Conservation (phyloP, 331 rosid genomes). For the Telfairia occidentalis region DNA sequence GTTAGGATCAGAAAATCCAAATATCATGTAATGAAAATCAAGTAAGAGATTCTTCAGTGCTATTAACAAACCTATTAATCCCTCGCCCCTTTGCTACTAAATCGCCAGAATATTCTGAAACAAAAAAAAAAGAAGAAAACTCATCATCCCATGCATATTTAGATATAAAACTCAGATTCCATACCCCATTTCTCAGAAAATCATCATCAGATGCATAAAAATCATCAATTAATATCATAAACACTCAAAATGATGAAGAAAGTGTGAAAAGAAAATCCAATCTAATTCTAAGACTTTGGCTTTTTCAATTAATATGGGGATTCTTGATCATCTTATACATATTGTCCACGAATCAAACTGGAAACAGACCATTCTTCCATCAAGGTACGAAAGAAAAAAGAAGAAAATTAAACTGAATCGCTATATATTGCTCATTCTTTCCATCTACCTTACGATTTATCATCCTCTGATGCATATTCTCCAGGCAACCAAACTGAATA, state of each 20-base stretch:
- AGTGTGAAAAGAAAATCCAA: background rate
- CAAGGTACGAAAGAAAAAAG: background rate
- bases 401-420: background rate
- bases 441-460: background rate
- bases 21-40: background rate
- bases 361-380: background rate
- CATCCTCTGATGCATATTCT: background rate
- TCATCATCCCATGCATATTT: background rate
- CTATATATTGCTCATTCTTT: background rate
- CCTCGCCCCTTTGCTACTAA: constrained; percentile 23
- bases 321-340: background rate
- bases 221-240: background rate
- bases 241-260: background rate
- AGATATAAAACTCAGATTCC: background rate
- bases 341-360: background rate
- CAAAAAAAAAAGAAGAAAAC: background rate
- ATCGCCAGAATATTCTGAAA: constrained; percentile 25
- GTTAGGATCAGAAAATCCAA: background rate
- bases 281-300: background rate
- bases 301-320: background rate
- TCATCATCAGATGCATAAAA: background rate
- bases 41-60: background rate
- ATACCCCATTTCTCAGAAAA: background rate
- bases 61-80: constrained; percentile 13
- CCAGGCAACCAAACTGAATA: background rate